Evolutionary conservation across 768 basidiomycete species (phyloP).

Genomic region (Dioszegia hungarica): DNA sequence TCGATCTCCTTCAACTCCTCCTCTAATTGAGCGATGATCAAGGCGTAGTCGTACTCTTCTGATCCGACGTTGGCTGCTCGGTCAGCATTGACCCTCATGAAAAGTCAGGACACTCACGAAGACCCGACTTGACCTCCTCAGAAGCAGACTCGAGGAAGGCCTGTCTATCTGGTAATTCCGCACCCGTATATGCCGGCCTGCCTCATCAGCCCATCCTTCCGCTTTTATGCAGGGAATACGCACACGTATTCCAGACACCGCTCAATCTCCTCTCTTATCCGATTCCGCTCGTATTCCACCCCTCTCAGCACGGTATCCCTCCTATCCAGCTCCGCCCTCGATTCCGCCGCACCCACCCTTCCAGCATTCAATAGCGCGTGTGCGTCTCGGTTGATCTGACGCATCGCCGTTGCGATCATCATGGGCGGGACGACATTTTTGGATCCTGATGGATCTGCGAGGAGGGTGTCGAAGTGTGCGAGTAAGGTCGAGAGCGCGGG

Average conservation of each 20-base stretch:
- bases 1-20: conserved; percentile 30
- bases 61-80: conserved; percentile 16
- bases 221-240: conserved; percentile 1
- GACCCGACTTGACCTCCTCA: not conserved
- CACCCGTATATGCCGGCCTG: conserved; percentile 29
- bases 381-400: conserved; percentile 21
- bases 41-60: conserved; percentile 25
- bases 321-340: conserved; percentile 28
- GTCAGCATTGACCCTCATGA: not conserved
- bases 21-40: conserved; percentile 32
- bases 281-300: conserved; percentile 12
- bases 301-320: conserved; percentile 30
- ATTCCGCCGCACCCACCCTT: conserved; percentile 19
- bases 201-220: not conserved
- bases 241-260: conserved; percentile 38
- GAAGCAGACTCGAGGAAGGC: conserved; percentile 12
- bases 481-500: conserved; percentile 19
- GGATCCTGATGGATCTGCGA: conserved; percentile 2
- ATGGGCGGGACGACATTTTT: conserved; percentile 1
- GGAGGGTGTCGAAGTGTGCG: conserved; percentile 7
- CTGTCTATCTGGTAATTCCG: conserved; percentile 20
- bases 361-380: conserved; percentile 38
- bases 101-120: conserved; percentile 21
- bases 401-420: conserved; percentile 25
- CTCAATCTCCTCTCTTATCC: conserved; percentile 29